Evolutionary conservation across 441 rosid species (phyloP).

Genomic region (Hura crepitans): DNA sequence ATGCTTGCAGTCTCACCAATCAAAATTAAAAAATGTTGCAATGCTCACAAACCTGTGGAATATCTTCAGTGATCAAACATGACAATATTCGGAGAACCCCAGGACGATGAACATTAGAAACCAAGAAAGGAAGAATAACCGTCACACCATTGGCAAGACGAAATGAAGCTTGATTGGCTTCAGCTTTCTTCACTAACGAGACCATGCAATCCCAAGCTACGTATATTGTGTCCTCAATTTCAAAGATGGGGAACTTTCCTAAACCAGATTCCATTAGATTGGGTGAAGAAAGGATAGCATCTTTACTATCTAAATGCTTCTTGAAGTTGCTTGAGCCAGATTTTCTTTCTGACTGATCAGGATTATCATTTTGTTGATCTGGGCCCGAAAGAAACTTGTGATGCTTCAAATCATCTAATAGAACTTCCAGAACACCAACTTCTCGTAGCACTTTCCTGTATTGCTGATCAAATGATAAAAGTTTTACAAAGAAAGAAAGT

Average conservation of each 20-base stretch:
- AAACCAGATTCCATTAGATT: slow-evolving; percentile 80
- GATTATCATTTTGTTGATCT: slow-evolving; percentile 46
- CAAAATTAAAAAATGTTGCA: slow-evolving; percentile 13
- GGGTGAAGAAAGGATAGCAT: slow-evolving; percentile 89
- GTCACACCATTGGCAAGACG: slow-evolving; percentile 88
- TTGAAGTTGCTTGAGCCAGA: slow-evolving; percentile 82
- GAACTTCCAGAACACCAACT: slow-evolving; percentile 95
- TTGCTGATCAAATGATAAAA: slow-evolving; percentile 96
- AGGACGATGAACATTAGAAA: slow-evolving; percentile 73
- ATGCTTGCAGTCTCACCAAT: slow-evolving; percentile 10
- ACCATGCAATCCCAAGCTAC: slow-evolving; percentile 98
- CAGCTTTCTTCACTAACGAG: slow-evolving; percentile 94
- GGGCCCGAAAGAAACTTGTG: slow-evolving; percentile 86
- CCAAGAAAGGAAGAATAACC: slow-evolving; percentile 85
- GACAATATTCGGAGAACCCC: slow-evolving; percentile 93
- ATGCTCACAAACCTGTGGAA: slow-evolving; percentile 57
- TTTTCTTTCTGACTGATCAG: slow-evolving; percentile 55
- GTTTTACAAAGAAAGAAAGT: slow-evolving; percentile 94
- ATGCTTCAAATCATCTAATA: slow-evolving; percentile 95
- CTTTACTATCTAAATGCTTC: slow-evolving; percentile 76
- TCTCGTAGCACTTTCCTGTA: slow-evolving; percentile 97
- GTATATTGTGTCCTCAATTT: slow-evolving; percentile 73
- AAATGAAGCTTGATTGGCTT: slow-evolving; percentile 84
- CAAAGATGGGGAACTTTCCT: slow-evolving; percentile 78
- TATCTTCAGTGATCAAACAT: slow-evolving; percentile 94